A percentile compares a stretch with the other conserved stretches of the same genome.
Conservation (phyloP, 192 early-diverging fungal genomes). For the Backusella australiensis region DNA sequence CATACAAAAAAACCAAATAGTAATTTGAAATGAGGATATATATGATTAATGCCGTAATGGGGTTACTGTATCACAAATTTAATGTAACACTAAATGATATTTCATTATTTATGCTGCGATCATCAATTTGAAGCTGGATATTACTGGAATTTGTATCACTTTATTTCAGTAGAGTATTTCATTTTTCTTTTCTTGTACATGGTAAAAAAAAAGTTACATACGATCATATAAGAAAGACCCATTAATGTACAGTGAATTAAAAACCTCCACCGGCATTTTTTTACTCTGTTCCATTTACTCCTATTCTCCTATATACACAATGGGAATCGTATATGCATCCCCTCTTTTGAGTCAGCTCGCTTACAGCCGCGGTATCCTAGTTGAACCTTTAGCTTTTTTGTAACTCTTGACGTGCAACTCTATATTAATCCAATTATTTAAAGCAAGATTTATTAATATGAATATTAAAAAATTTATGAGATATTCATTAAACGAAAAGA, state of each 20-base stretch:
- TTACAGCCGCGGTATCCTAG: neutral
- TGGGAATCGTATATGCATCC: neutral
- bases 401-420: neutral
- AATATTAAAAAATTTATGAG: neutral
- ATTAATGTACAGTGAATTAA: neutral
- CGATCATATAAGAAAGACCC: neutral
- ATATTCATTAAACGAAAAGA: neutral
- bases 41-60: neutral
- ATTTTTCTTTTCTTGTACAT: neutral
- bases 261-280: neutral
- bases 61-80: neutral
- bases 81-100: conserved; percentile 1
- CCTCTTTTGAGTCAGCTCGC: neutral
- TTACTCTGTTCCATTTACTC: neutral
- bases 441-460: neutral
- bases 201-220: neutral
- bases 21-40: neutral
- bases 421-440: neutral
- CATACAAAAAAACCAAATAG: neutral
- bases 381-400: neutral
- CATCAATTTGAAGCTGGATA: neutral
- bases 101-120: neutral
- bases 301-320: neutral
- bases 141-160: neutral
- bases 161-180: neutral